Conservation (phyloP, 2,329 filamentous ascomycete genomes). For the Nothophoma quercina region DNA sequence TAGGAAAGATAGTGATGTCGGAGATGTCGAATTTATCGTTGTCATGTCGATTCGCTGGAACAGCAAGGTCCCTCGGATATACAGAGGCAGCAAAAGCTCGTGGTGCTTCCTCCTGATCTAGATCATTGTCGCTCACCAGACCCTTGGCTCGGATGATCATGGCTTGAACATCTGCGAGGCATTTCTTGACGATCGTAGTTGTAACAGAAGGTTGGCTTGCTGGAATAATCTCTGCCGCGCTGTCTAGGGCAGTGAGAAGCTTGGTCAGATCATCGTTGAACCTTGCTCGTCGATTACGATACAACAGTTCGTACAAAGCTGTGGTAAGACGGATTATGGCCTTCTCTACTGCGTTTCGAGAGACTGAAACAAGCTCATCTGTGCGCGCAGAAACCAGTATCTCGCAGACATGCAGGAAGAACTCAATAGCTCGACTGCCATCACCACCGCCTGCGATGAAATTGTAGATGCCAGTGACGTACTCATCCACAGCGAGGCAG, state of each 20-base stretch:
- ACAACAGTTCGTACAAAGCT: slow-evolving; percentile 25
- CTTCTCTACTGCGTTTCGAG: not conserved
- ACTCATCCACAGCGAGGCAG: slow-evolving; percentile 46
- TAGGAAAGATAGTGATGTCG: slow-evolving; percentile 43
- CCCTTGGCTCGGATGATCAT: slow-evolving; percentile 11
- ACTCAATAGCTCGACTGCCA: slow-evolving; percentile 38
- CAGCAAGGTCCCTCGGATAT: slow-evolving; percentile 34
- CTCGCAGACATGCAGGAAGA: slow-evolving; percentile 39
- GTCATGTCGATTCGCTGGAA: slow-evolving; percentile 38
- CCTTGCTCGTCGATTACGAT: slow-evolving; percentile 24
- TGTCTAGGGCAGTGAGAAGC: slow-evolving; percentile 11
- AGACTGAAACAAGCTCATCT: not conserved
- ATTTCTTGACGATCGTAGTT: slow-evolving; percentile 2
- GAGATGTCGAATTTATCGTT: slow-evolving; percentile 46
- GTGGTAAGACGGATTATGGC: slow-evolving; percentile 13
- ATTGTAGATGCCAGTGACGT: slow-evolving; percentile 44
- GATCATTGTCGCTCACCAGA: not conserved
- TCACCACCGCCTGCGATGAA: slow-evolving; percentile 43
- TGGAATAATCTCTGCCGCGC: slow-evolving; percentile 11
- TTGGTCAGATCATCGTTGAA: slow-evolving; percentile 26
- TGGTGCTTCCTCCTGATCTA: slow-evolving; percentile 2
- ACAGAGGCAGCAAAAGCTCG: slow-evolving; percentile 12
- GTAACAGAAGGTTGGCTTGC: not conserved
- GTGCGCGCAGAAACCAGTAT: slow-evolving; percentile 6
- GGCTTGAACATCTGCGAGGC: not conserved